These are phyloP conservation scores for Euptelea pleiosperma DNA, from an alignment of 164 flowering plant genomes.

Conservation along the genomic window DNA sequence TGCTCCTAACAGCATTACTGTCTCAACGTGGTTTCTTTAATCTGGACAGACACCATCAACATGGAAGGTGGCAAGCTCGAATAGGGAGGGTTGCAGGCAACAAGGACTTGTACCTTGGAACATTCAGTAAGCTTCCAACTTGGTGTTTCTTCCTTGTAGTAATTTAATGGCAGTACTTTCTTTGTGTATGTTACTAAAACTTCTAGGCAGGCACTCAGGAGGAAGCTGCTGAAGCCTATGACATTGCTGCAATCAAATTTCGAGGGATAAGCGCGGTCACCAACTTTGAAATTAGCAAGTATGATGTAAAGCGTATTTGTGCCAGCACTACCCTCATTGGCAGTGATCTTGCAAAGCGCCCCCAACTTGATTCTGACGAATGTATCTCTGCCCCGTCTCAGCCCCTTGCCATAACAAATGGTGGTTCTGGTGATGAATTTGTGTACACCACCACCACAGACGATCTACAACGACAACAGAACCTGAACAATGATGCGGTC, in stretches of 20 bases:
- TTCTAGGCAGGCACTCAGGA: constrained; percentile 89
- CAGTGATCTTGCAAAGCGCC: constrained; percentile 60
- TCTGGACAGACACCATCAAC: constrained; percentile 73
- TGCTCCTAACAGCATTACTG: constrained; percentile 9
- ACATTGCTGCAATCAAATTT: constrained; percentile 83
- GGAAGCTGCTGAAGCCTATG: constrained; percentile 91
- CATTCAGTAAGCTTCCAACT: constrained; percentile 62
- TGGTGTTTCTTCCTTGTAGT: background rate
- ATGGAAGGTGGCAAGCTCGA: constrained; percentile 94
- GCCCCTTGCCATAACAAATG: constrained; percentile 27
- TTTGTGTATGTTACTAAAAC: too few species aligned
- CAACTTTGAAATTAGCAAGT: constrained; percentile 71
- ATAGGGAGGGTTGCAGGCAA: constrained; percentile 95
- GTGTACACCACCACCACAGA: constrained; percentile 35
- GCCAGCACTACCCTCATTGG: constrained; percentile 65
- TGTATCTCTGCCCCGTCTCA: too few species aligned
- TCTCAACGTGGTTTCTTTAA: constrained; percentile 11
- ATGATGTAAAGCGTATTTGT: constrained; percentile 78
- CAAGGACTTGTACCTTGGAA: constrained; percentile 94
- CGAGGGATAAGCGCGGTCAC: constrained; percentile 80
- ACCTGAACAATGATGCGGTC: background rate
- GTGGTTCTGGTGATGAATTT: constrained; percentile 28
- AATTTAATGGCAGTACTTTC: background rate
- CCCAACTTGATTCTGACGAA: constrained; percentile 25
- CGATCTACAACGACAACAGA: constrained; percentile 16